Evolutionary conservation across 805 yeast species (phyloP), one percentile per base, ranked within the genome.

Genomic region (Saturnispora hagleri): DNA sequence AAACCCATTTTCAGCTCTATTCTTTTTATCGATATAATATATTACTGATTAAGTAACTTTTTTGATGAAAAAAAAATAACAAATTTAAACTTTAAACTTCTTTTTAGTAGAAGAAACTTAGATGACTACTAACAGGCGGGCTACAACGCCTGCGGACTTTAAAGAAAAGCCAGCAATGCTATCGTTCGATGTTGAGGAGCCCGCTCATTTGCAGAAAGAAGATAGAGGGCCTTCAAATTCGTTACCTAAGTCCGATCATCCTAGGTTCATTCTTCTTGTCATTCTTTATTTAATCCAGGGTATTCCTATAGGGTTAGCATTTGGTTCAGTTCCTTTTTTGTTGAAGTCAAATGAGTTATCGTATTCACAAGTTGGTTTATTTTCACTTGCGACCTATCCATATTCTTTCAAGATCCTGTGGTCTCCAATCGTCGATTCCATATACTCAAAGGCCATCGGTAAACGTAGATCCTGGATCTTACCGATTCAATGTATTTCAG

Each of bases 381-480:
- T 93, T 65, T 80, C 96, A 2, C 71, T 93, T 56, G 97, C 98
- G 0, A 82, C 97, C 3, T 93, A 93, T 62, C 99, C 99, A 2
- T 93, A 93, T 69, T 86, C 96, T 8, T 70, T 93, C 57, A 93
- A 93, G 66, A 75, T 93, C 52, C 68, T 91, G 45, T 93, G 99
- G 98, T 86, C 96, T 13, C 99, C 99, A 0, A 77, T 93, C 17
- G 97, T 93, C 9, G 99, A 93, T 65, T 90, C 97, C 1, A 65
- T 88, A 18, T 93, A 84, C 63, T 75, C 74, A 54, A 72, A 73
- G 26, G 71, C 67, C 45, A 59, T 86, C 34, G 99, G 99, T 4
- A 77, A 97, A 51, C 73, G 99, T 59, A 76, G 89, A 61, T 80
- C 91, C 10, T 93, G 99, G 99, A 90, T 93, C 60, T 79, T 93